Conservation (phyloP, 495 filamentous ascomycete genomes). For the Geoglossum glabrum region DNA sequence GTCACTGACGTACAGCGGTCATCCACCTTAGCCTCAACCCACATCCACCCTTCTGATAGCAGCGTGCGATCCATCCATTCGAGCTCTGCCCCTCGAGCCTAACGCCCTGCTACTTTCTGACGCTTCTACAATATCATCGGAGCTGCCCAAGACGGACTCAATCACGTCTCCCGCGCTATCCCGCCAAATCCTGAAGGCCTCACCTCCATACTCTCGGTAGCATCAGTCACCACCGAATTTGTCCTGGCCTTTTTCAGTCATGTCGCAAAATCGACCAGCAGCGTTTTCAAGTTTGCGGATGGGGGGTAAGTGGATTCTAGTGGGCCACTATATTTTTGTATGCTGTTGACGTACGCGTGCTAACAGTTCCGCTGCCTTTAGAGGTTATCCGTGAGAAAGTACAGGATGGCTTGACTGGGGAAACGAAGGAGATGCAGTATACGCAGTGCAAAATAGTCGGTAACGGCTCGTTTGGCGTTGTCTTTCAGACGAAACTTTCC, state of each 20-base stretch:
- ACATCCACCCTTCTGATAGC: not conserved
- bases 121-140: not conserved
- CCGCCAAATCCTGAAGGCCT: slow-evolving; percentile 23
- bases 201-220: slow-evolving; percentile 11
- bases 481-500: slow-evolving; percentile 96
- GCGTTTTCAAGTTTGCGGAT: slow-evolving; percentile 61
- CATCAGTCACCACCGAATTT: slow-evolving; percentile 5
- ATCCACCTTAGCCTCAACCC: not conserved
- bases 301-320: slow-evolving; percentile 41
- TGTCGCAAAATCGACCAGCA: slow-evolving; percentile 58
- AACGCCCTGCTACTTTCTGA: not conserved
- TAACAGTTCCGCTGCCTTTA: slow-evolving; percentile 23
- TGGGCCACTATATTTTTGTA: not conserved
- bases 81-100: not conserved
- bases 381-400: slow-evolving; percentile 98
- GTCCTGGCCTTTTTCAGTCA: not conserved
- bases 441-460: slow-evolving; percentile 99
- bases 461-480: slow-evolving; percentile 95
- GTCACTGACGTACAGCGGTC: not conserved
- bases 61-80: not conserved
- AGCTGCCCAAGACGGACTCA: slow-evolving; percentile 33
- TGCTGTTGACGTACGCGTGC: not conserved
- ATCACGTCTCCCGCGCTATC: slow-evolving; percentile 18
- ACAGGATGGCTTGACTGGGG: slow-evolving; percentile 91
- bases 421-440: slow-evolving; percentile 90